Conservation (phyloP, 2,329 filamentous ascomycete genomes). For the Curvularia hawaiiensis region DNA sequence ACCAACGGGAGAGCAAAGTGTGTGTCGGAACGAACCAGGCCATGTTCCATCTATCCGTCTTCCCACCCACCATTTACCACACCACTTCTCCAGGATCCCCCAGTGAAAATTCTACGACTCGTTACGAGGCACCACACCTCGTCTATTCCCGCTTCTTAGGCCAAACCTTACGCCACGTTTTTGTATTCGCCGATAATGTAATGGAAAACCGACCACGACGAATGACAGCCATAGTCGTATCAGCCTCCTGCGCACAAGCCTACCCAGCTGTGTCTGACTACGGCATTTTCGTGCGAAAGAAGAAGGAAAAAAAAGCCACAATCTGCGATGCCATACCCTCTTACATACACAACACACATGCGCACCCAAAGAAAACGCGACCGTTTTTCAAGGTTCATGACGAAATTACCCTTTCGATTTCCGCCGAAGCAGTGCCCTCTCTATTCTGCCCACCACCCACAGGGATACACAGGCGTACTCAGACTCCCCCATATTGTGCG, state of each 20-base stretch:
- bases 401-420: neutral
- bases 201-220: neutral
- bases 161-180: conserved; percentile 15
- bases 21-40: neutral
- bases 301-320: neutral
- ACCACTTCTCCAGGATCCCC: conserved; percentile 4
- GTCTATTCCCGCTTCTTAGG: conserved; percentile 16
- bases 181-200: conserved; percentile 4
- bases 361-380: neutral
- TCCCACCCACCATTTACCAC: neutral
- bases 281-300: conserved; percentile 6
- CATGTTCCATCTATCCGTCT: neutral
- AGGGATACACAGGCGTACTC: neutral
- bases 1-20: conserved; percentile 6
- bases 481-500: neutral
- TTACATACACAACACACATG: neutral
- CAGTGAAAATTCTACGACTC: conserved; percentile 10
- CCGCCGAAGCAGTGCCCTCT: conserved; percentile 11
- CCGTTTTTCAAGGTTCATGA: neutral
- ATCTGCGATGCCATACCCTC: neutral
- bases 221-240: neutral
- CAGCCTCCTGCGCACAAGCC: neutral
- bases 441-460: conserved; percentile 4
- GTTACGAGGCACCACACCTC: conserved; percentile 17
- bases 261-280: neutral